Evolutionary conservation across 306 rosid species (phyloP), one percentile per base, ranked within the genome.

Genomic region (Vigna reflexopilosa): DNA sequence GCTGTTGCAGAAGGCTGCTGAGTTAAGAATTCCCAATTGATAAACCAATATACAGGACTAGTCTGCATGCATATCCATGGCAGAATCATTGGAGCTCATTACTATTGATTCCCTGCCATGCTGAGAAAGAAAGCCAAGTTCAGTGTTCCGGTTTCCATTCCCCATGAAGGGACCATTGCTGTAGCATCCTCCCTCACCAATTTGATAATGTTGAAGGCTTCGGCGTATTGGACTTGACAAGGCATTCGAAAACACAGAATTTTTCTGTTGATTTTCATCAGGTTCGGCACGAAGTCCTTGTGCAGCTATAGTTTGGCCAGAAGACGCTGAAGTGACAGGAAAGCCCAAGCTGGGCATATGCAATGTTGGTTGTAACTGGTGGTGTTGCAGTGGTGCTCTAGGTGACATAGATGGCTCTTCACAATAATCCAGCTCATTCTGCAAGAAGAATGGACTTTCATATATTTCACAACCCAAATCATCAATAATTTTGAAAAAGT

Each of bases 21-120:
- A 81, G 52, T 67, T 20, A 55, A 58, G 61, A 72, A 58, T 40
- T 69, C 55, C 84, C 81, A 85, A 81, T 54, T 79, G 44, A 61
- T 66, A 47, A 83, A 79, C 48, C 84, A 86, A 75, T 67, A 70
- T 24, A 81, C 61, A 79, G 82, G 91, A 82, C 94, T 91, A 76
- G 66, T 91, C 97, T 32, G 93, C 88, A 73, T 88, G 97, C 94
- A 91, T 91, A 82, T 92, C 97, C 97, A 91, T 91, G 36, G 88
- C 84, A 11, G 93, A 86, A 75, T 92, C 97, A 22, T 85, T 90
- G 73, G 93, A 90, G 71, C 74, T 84, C 17, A 84, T 74, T 44
- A 89, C 79, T 74, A 69, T 73, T n/a, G 83, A 74, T 75, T 92
- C 94, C 78, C 85, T 82, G 63, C 78, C 82, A 10, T 87, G 94